These are phyloP conservation scores for Yamadazyma songkhlaensis DNA, from an alignment of 1,139 yeast genomes.

Conservation along the genomic window DNA sequence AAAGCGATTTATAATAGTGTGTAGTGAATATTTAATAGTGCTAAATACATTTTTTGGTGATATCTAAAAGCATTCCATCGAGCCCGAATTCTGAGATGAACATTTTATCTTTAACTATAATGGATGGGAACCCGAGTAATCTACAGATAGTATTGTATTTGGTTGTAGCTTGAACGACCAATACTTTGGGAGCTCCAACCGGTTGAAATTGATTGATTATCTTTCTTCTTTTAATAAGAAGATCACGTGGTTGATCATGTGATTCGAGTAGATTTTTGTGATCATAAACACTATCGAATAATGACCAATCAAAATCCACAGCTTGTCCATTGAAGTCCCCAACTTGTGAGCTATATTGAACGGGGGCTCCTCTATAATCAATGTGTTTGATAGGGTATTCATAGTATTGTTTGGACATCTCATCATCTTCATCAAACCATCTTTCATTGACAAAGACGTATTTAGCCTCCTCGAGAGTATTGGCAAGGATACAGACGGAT, in stretches of 20 bases:
- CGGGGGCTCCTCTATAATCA: conserved; percentile 11
- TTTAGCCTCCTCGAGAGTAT: conserved; percentile 4
- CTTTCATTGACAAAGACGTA: conserved; percentile 8
- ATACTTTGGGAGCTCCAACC: conserved; percentile 8
- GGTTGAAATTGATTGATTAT: conserved; percentile 11
- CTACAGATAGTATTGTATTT: conserved; percentile 2
- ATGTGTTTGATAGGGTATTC: conserved; percentile 13
- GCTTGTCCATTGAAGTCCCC: conserved; percentile 1
- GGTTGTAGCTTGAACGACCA: conserved; percentile 2
- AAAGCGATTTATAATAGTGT: background rate
- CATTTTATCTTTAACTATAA: background rate
- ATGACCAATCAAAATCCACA: conserved; percentile 9
- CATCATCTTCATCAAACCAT: conserved; percentile 11
- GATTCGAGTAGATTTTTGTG: conserved; percentile 4
- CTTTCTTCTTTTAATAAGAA: conserved; percentile 4
- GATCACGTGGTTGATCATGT: conserved; percentile 2
- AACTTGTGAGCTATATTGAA: conserved; percentile 3
- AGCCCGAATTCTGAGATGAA: conserved; percentile 10
- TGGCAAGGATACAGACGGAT: conserved; percentile 4
- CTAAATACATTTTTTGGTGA: background rate
- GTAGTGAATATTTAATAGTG: background rate
- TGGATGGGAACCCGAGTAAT: conserved; percentile 10
- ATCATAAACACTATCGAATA: conserved; percentile 5
- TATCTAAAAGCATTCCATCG: conserved; percentile 8
- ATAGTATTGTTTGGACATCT: conserved; percentile 7